phyloP scores from a whole-genome alignment of 2,329 filamentous ascomycete species.

The Fusarium marasasianum region DNA sequence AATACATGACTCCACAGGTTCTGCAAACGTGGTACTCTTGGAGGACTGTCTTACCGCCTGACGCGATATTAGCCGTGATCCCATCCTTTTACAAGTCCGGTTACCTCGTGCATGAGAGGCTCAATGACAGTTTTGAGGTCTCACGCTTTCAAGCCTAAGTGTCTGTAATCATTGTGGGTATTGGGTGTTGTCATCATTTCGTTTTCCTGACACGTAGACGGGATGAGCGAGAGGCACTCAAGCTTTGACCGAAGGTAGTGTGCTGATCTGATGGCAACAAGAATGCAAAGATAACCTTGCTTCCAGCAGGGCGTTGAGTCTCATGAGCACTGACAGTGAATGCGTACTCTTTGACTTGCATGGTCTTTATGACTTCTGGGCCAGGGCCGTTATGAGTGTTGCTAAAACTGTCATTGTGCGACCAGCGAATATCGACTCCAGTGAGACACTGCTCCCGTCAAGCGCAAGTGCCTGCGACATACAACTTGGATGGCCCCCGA shows the following conservation, averaged over 20 bases:
- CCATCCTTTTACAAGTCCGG: neutral
- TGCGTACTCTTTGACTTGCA: neutral
- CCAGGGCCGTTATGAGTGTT: neutral
- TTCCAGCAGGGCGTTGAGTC: neutral
- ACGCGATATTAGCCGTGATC: neutral
- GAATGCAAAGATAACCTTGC: neutral
- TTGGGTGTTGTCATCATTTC: neutral
- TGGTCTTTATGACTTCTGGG: neutral
- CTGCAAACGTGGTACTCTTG: neutral
- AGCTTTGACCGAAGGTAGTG: neutral
- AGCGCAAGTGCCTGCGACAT: neutral
- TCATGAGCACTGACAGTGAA: neutral
- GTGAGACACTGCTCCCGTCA: neutral
- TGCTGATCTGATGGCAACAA: neutral
- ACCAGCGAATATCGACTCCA: neutral
- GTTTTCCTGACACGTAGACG: fast-evolving
- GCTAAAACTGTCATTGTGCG: neutral
- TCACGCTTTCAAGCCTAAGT: neutral
- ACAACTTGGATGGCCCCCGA: neutral
- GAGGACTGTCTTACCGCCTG: neutral
- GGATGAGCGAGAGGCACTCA: neutral
- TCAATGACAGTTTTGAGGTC: neutral
- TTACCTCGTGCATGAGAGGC: neutral
- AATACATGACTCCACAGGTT: no score
- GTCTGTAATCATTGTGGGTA: neutral